Evolutionary conservation across 306 rosid species (phyloP).

Genomic region (Trichosanthes cucumerina): DNA sequence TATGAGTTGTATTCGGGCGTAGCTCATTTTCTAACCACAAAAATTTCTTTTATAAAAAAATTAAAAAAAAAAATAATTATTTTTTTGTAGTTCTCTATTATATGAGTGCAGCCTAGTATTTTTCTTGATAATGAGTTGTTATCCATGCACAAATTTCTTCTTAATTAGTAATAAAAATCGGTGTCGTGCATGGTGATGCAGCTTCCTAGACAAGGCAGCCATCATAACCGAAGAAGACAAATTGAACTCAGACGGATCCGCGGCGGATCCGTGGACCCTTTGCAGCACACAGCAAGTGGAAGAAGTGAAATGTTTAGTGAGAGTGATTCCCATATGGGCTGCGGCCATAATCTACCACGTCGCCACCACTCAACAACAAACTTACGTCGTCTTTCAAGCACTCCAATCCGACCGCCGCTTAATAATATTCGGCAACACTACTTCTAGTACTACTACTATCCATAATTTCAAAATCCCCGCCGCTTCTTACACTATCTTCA

Average conservation of each 20-base stretch:
- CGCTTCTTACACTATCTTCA: slow-evolving; percentile 46
- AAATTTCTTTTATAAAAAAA: too few relatives aligned
- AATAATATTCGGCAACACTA: slow-evolving; percentile 37
- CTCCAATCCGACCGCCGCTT: slow-evolving; percentile 51
- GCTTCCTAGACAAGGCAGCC: slow-evolving; percentile 74
- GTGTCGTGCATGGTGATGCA: background rate
- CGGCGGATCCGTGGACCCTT: slow-evolving; percentile 60
- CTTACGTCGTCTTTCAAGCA: slow-evolving; percentile 67
- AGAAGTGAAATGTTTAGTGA: slow-evolving; percentile 58
- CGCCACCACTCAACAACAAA: slow-evolving; percentile 41
- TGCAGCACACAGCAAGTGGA: slow-evolving; percentile 82
- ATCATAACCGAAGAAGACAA: slow-evolving; percentile 34
- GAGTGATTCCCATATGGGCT: slow-evolving; percentile 63
- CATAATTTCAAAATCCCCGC: slow-evolving; percentile 56
- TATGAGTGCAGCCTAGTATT: too few relatives aligned
- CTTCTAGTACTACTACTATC: too few relatives aligned
- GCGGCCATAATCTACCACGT: slow-evolving; percentile 31
- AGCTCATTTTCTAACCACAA: too few relatives aligned
- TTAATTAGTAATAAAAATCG: background rate
- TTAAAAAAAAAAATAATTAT: too few relatives aligned
- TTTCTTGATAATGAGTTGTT: too few relatives aligned
- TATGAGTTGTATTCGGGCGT: too few relatives aligned
- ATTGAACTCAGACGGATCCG: slow-evolving; percentile 52
- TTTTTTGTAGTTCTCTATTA: too few relatives aligned
- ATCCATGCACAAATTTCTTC: too few relatives aligned